Conservation (phyloP, 768 basidiomycete genomes). For the Suillus fuscotomentosus region DNA sequence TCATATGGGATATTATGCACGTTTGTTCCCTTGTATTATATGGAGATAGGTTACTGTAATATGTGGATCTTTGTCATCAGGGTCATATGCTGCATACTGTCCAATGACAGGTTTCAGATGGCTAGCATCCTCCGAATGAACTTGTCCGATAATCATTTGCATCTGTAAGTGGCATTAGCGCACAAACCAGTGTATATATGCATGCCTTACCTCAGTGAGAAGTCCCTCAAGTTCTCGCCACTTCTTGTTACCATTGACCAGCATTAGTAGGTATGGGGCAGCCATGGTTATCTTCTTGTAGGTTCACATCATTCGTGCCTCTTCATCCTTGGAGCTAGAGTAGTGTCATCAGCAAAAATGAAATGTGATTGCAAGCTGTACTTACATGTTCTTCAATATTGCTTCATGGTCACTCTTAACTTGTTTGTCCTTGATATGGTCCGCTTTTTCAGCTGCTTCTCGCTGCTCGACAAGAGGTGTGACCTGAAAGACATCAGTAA, state of each 20-base stretch:
- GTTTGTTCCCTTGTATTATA: no score
- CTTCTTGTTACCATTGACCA: not conserved
- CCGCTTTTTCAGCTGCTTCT: not conserved
- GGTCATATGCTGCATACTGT: constrained; percentile 2
- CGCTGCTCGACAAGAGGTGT: not conserved
- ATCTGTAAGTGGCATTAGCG: not conserved
- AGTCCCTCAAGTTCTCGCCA: not conserved
- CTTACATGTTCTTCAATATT: not conserved
- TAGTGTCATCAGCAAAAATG: not conserved
- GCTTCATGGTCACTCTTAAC: no score
- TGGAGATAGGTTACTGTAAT: no score
- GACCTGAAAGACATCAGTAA: not conserved
- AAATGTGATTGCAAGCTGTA: not conserved
- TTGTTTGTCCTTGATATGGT: not conserved
- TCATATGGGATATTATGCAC: no score
- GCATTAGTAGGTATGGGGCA: not conserved
- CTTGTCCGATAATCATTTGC: not conserved
- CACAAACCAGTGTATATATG: not conserved
- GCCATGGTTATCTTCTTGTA: not conserved
- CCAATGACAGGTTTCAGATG: not conserved
- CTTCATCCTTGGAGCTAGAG: not conserved
- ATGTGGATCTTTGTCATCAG: not conserved
- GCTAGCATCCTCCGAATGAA: not conserved
- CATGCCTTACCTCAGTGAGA: not conserved
- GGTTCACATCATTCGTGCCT: not conserved